These are phyloP conservation scores for Aspergillus nanangensis DNA, from an alignment of 495 filamentous ascomycete species.

Conservation along the genomic window DNA sequence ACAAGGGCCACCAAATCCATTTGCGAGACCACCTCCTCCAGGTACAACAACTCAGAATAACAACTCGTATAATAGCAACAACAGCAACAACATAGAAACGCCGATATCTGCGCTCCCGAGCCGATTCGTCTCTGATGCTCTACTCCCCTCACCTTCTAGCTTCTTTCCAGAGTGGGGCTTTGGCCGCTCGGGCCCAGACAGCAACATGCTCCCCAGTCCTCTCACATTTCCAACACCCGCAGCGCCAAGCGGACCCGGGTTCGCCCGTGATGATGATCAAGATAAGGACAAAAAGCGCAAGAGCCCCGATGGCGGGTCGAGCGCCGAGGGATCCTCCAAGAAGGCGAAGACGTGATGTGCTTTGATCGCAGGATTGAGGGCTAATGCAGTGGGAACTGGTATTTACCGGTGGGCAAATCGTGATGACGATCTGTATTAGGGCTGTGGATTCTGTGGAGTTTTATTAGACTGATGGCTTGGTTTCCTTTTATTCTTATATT, in stretches of 20 bases:
- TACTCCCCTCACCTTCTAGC: slow-evolving; percentile 80
- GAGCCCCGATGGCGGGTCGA: slow-evolving; percentile 42
- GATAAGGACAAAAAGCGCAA: slow-evolving; percentile 55
- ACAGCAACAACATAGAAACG: slow-evolving; percentile 84
- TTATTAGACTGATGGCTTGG: too few relatives aligned
- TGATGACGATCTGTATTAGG: too few relatives aligned
- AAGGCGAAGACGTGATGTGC: slow-evolving; percentile 45
- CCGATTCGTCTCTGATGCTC: slow-evolving; percentile 77
- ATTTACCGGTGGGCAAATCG: too few relatives aligned
- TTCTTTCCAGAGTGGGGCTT: slow-evolving; percentile 93
- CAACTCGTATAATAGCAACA: slow-evolving; percentile 56
- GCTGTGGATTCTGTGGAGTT: too few relatives aligned
- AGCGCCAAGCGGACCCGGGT: slow-evolving; percentile 63
- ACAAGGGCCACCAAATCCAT: slow-evolving; percentile 89
- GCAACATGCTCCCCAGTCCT: slow-evolving; percentile 83
- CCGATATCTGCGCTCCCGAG: slow-evolving; percentile 96
- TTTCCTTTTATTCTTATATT: too few relatives aligned
- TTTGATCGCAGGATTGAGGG: too few relatives aligned
- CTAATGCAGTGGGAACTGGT: too few relatives aligned
- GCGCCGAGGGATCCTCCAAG: slow-evolving; percentile 37
- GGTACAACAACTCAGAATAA: slow-evolving; percentile 28
- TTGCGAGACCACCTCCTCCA: slow-evolving; percentile 76
- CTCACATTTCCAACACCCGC: slow-evolving; percentile 89
- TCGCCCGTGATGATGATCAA: slow-evolving; percentile 54
- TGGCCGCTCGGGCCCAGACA: slow-evolving; percentile 57